A percentile compares a stretch with the other conserved stretches of the same genome.
These are phyloP conservation scores for Fusarium acutatum DNA, from an alignment of 2,329 filamentous ascomycete species.

Conservation along the genomic window DNA sequence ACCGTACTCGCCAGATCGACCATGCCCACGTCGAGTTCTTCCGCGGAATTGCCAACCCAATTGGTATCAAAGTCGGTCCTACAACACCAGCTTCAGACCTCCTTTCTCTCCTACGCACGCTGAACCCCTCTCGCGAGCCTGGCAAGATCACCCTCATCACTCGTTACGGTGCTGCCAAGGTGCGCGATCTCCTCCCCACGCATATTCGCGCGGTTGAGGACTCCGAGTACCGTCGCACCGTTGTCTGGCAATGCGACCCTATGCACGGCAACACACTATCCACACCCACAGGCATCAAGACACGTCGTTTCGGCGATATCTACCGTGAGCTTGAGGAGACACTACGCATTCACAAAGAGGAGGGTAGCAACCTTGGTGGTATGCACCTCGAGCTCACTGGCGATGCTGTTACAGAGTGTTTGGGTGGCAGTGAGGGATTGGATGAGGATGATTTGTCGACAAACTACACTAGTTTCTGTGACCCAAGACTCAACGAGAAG, in stretches of 20 bases:
- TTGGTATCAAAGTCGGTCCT: slow-evolving; percentile 95
- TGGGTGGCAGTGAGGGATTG: slow-evolving; percentile 87
- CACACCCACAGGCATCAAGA: slow-evolving; percentile 85
- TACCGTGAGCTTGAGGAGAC: slow-evolving; percentile 86
- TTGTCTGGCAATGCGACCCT: slow-evolving; percentile 98
- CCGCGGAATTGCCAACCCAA: slow-evolving; percentile 93
- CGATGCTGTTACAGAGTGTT: slow-evolving; percentile 95
- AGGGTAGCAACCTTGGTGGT: slow-evolving; percentile 88
- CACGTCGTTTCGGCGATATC: slow-evolving; percentile 88
- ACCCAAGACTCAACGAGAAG: slow-evolving; percentile 95
- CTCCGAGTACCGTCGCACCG: slow-evolving; percentile 71
- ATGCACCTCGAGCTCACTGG: slow-evolving; percentile 96
- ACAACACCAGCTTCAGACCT: slow-evolving; percentile 81
- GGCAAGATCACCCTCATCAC: slow-evolving; percentile 98
- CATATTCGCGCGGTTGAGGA: slow-evolving; percentile 91
- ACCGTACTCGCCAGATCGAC: slow-evolving; percentile 92
- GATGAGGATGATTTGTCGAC: slow-evolving; percentile 87
- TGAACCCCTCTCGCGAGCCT: slow-evolving; percentile 83
- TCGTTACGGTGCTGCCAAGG: slow-evolving; percentile 84
- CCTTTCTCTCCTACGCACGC: slow-evolving; percentile 78
- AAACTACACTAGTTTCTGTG: slow-evolving; percentile 96
- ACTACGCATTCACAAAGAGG: slow-evolving; percentile 82
- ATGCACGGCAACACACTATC: slow-evolving; percentile 89
- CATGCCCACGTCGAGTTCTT: slow-evolving; percentile 98
- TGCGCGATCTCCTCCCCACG: slow-evolving; percentile 76